These are phyloP conservation scores for Saitozyma podzolica DNA, from an alignment of 768 basidiomycete genomes.

Conservation along the genomic window DNA sequence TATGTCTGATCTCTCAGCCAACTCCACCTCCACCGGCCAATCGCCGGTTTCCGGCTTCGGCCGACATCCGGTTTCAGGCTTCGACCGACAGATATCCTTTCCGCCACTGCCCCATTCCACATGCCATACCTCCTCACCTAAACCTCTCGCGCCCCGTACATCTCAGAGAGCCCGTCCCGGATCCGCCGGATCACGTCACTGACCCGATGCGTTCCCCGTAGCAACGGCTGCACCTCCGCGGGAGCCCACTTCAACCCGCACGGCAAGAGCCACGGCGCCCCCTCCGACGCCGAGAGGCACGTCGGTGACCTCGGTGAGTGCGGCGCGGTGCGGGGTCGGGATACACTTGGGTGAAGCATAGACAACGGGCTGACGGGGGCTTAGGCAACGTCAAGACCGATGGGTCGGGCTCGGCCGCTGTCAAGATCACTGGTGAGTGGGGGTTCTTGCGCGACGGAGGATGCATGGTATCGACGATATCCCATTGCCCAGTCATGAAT, in stretches of 20 bases:
- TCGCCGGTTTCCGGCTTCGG: background rate
- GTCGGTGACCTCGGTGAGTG: slow-evolving; percentile 60
- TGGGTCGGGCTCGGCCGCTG: slow-evolving; percentile 60
- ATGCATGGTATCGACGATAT: background rate
- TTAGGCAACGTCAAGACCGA: slow-evolving; percentile 73
- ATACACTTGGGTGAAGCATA: background rate
- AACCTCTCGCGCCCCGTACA: background rate
- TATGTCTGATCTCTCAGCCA: slow-evolving; percentile 57
- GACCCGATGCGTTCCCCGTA: background rate
- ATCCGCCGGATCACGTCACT: background rate
- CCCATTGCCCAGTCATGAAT: background rate
- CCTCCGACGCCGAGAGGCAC: slow-evolving; percentile 59
- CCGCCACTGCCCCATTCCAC: too few species aligned
- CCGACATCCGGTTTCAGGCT: too few species aligned
- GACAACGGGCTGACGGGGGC: slow-evolving; percentile 35
- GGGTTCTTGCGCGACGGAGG: too few species aligned
- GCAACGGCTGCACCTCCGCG: slow-evolving; percentile 58
- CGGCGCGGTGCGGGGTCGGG: background rate
- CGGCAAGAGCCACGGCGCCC: slow-evolving; percentile 67
- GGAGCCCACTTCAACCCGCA: slow-evolving; percentile 78
- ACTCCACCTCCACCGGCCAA: background rate
- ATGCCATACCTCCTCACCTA: background rate
- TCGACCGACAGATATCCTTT: too few species aligned
- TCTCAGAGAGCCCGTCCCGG: too few species aligned
- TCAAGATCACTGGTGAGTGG: slow-evolving; percentile 58